These are phyloP conservation scores for Corynascus novoguineensis DNA, from an alignment of 495 filamentous ascomycete genomes.

Conservation along the genomic window DNA sequence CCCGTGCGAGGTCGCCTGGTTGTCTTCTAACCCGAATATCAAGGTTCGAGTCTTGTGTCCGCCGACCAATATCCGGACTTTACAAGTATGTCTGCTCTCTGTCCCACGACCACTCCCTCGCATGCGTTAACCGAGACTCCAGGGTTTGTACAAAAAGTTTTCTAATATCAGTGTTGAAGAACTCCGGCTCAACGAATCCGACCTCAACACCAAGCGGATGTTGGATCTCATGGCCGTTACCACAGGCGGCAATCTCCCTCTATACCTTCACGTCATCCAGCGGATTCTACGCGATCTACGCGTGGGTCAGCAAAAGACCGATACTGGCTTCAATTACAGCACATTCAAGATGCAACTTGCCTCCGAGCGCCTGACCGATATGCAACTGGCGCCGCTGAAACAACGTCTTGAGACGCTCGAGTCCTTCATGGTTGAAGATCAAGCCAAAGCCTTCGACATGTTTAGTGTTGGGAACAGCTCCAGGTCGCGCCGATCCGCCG, in stretches of 20 bases:
- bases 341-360: constrained; percentile 42
- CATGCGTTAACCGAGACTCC: neutral
- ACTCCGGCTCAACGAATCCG: constrained; percentile 50
- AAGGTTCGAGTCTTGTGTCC: constrained; percentile 59
- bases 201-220: constrained; percentile 61
- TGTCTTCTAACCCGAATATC: constrained; percentile 50
- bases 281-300: constrained; percentile 59
- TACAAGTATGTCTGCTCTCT: constrained; percentile 32
- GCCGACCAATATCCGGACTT: constrained; percentile 50
- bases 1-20: constrained; percentile 63
- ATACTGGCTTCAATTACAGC: constrained; percentile 46
- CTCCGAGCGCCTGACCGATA: constrained; percentile 33
- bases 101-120: too few species aligned
- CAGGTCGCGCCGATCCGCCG: neutral
- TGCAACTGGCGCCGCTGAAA: constrained; percentile 47
- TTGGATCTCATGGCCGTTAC: constrained; percentile 62
- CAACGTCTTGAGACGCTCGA: constrained; percentile 54
- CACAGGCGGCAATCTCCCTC: constrained; percentile 42
- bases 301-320: constrained; percentile 36
- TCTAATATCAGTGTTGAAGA: constrained; percentile 47
- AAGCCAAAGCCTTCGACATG: constrained; percentile 22
- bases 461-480: neutral
- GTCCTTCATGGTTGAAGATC: constrained; percentile 48
- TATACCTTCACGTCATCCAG: constrained; percentile 58
- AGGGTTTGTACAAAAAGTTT: constrained; percentile 35